A percentile compares a stretch with the other conserved stretches of the same genome.
phyloP scores from a whole-genome alignment of 139 green algal genomes.

The Picochlorum sp. region DNA sequence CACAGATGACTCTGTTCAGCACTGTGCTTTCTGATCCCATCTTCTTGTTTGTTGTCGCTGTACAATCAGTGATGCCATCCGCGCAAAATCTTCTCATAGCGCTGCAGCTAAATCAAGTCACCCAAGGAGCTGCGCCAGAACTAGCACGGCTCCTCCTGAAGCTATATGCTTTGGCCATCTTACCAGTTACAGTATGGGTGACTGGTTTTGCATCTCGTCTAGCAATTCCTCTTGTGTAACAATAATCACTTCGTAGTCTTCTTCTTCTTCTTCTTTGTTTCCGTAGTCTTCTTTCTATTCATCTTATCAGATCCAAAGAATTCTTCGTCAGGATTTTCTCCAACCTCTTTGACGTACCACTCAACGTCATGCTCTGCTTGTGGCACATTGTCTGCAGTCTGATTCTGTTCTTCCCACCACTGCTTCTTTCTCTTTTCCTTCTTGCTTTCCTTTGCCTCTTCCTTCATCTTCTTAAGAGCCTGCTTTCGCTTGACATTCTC shows the following conservation, averaged over 20 bases:
- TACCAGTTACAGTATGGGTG: slow-evolving; percentile 47
- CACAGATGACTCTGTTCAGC: slow-evolving; percentile 12
- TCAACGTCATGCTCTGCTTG: slow-evolving; percentile 54
- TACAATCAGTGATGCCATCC: slow-evolving; percentile 47
- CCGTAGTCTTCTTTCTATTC: neutral
- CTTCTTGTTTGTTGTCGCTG: slow-evolving; percentile 34
- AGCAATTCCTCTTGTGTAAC: slow-evolving; percentile 21
- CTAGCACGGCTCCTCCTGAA: slow-evolving; percentile 43
- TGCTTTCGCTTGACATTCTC: slow-evolving; percentile 57
- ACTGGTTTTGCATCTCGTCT: slow-evolving; percentile 37
- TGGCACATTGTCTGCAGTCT: slow-evolving; percentile 3
- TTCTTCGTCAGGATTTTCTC: neutral
- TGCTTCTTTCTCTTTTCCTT: slow-evolving; percentile 21
- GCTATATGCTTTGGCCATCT: slow-evolving; percentile 35
- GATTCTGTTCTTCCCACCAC: slow-evolving; percentile 8
- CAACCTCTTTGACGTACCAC: slow-evolving; percentile 48
- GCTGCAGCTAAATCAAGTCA: slow-evolving; percentile 34
- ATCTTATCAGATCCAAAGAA: neutral
- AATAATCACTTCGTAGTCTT: neutral
- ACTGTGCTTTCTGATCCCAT: slow-evolving; percentile 30
- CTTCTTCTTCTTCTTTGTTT: slow-evolving; percentile 4
- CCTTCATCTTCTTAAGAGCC: slow-evolving; percentile 23
- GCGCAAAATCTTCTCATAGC: slow-evolving; percentile 55
- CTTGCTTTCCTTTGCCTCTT: slow-evolving; percentile 13
- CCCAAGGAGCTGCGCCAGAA: slow-evolving; percentile 23